phyloP scores from a whole-genome alignment of 768 basidiomycete genomes.

The Plicaturopsis crispa region DNA sequence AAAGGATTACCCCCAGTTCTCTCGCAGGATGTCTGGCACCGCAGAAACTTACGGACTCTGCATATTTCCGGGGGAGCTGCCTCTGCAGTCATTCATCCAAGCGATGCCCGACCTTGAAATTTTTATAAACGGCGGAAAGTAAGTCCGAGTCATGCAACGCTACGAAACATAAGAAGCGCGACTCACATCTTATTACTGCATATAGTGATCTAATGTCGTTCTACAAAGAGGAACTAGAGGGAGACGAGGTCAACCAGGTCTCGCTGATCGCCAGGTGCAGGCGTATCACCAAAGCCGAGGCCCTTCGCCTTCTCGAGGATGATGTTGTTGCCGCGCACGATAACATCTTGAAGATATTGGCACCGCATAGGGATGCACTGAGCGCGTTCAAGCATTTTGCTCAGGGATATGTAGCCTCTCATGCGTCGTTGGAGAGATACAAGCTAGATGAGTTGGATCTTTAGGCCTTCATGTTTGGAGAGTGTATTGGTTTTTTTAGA shows the following conservation, averaged over 20 bases:
- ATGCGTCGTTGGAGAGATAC: slow-evolving; percentile 2
- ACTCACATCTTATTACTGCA: too few relatives aligned
- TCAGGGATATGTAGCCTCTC: slow-evolving; percentile 13
- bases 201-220: slow-evolving; percentile 33
- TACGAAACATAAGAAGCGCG: too few relatives aligned
- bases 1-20: slow-evolving; percentile 17
- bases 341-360: slow-evolving; percentile 17
- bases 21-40: slow-evolving; percentile 21
- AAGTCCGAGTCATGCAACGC: too few relatives aligned
- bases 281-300: slow-evolving; percentile 18
- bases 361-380: slow-evolving; percentile 7
- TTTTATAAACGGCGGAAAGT: slow-evolving; percentile 30
- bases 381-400: slow-evolving; percentile 13
- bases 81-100: slow-evolving; percentile 26
- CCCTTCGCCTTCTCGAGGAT: slow-evolving; percentile 15
- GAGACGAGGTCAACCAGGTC: slow-evolving; percentile 27
- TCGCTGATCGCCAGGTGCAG: slow-evolving; percentile 21
- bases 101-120: slow-evolving; percentile 26
- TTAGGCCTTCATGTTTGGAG: too few relatives aligned
- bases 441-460: not conserved
- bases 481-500: too few relatives aligned
- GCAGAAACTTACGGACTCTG: slow-evolving; percentile 26
- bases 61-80: slow-evolving; percentile 25
- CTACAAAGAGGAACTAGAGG: slow-evolving; percentile 30
- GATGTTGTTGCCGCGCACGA: slow-evolving; percentile 17